phyloP scores from a whole-genome alignment of 2,329 filamentous ascomycete species.

The Emergomyces orientalis region DNA sequence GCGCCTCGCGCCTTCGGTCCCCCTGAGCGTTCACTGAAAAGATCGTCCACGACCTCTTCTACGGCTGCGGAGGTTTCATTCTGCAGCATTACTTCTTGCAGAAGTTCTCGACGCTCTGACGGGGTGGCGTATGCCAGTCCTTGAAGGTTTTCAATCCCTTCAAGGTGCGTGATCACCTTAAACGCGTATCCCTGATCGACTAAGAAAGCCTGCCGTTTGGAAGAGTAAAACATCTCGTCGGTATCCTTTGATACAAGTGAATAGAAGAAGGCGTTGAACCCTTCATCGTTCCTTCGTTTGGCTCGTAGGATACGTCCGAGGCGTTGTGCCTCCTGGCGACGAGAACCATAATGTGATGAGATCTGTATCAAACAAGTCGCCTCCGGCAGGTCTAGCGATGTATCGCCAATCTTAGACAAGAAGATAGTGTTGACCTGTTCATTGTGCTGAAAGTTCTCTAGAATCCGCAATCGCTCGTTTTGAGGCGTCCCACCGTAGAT shows the following conservation, averaged over 20 bases:
- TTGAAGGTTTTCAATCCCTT: constrained; percentile 77
- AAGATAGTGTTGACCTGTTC: constrained; percentile 85
- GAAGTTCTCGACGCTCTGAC: constrained; percentile 70
- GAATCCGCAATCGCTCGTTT: constrained; percentile 70
- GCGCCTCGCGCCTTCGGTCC: constrained; percentile 30
- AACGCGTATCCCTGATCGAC: constrained; percentile 98
- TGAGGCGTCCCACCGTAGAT: constrained; percentile 87
- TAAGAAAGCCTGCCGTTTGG: constrained; percentile 90
- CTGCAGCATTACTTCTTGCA: constrained; percentile 82
- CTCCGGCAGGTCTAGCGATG: constrained; percentile 92
- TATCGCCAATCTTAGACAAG: constrained; percentile 94
- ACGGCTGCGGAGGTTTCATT: constrained; percentile 65
- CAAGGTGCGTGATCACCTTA: constrained; percentile 93
- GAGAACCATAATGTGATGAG: constrained; percentile 92
- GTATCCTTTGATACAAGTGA: constrained; percentile 95
- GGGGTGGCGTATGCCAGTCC: constrained; percentile 71
- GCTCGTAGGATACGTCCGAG: constrained; percentile 87
- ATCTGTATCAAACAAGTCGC: constrained; percentile 96
- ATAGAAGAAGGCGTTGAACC: constrained; percentile 99
- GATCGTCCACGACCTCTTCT: constrained; percentile 60
- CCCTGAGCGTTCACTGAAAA: constrained; percentile 51
- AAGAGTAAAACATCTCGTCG: constrained; percentile 95
- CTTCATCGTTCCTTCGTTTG: constrained; percentile 92
- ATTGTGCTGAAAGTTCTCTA: constrained; percentile 94
- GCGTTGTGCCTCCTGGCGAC: constrained; percentile 90